Percentiles rank a stretch among this genome's conserved stretches.
These are phyloP conservation scores for Furcasterigmium furcatum DNA, from an alignment of 2,329 filamentous ascomycete species.

Conservation along the genomic window DNA sequence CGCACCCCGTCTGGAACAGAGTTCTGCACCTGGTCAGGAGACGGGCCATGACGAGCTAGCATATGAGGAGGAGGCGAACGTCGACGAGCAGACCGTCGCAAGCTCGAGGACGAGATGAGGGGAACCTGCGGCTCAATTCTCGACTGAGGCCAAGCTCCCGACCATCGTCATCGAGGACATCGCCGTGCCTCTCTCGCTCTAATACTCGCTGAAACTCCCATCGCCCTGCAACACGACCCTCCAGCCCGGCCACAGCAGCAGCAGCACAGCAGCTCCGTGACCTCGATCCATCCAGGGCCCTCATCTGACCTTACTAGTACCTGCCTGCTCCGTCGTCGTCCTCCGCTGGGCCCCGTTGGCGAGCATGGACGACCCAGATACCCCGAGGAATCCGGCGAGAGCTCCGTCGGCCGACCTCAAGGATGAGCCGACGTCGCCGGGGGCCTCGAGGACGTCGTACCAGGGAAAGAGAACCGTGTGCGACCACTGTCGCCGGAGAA, in stretches of 20 bases:
- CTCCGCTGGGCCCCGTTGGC: background rate
- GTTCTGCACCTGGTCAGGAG: too few species aligned
- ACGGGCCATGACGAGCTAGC: too few species aligned
- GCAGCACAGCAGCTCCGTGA: too few species aligned
- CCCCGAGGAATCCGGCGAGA: slow-evolving; percentile 13
- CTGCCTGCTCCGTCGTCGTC: background rate
- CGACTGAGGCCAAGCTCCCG: background rate
- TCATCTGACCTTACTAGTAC: background rate
- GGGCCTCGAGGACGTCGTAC: slow-evolving; percentile 8
- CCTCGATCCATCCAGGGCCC: too few species aligned
- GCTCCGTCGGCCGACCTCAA: slow-evolving; percentile 12
- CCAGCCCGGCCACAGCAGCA: background rate
- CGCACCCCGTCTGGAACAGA: background rate
- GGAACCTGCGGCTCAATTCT: background rate
- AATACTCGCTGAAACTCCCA: background rate
- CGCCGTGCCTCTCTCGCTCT: background rate
- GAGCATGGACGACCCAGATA: slow-evolving; percentile 11
- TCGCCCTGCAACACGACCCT: background rate
- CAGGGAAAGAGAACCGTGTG: slow-evolving; percentile 34
- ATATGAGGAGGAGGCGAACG: background rate
- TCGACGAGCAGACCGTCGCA: background rate
- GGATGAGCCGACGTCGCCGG: slow-evolving; percentile 10
- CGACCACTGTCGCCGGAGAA: slow-evolving; percentile 39
- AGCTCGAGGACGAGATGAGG: background rate
- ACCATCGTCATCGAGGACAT: background rate